Evolutionary conservation across 129 eudicot species (phyloP).

Genomic region (Arctium lappa): DNA sequence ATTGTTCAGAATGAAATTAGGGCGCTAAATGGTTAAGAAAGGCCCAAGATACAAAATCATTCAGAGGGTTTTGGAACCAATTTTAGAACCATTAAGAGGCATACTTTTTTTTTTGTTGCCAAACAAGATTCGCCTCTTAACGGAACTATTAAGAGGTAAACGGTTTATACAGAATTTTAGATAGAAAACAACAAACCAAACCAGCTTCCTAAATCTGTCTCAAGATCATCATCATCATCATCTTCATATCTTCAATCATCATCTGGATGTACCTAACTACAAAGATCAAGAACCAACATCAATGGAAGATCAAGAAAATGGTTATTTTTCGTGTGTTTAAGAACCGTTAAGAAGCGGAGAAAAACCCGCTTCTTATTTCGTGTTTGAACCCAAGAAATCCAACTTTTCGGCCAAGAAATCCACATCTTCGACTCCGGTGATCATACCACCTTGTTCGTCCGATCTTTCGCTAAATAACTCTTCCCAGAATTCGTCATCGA

Average conservation of each 20-base stretch:
- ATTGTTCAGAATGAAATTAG: no score
- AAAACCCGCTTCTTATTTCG: conserved; percentile 34
- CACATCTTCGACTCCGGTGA: conserved; percentile 33
- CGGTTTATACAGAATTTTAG: conserved; percentile 7
- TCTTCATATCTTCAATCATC: conserved; percentile 28
- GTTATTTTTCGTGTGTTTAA: conserved; percentile 22
- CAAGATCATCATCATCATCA: conserved; percentile 21
- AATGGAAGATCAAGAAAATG: conserved; percentile 30
- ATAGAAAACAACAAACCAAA: conserved; percentile 27
- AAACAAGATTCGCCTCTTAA: no score
- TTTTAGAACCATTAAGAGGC: no score
- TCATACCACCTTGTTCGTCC: conserved; percentile 28
- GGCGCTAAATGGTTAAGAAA: no score
- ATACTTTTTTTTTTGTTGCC: no score
- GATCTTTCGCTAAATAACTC: conserved; percentile 64
- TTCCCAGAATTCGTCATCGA: conserved; percentile 91
- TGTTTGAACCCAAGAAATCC: conserved; percentile 67
- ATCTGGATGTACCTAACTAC: conserved; percentile 36
- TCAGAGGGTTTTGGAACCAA: no score
- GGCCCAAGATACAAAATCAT: no score
- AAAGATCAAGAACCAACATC: conserved; percentile 28
- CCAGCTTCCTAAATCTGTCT: conserved; percentile 26
- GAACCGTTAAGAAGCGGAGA: background rate
- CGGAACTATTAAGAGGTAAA: no score
- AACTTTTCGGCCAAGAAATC: conserved; percentile 66